These are phyloP conservation scores for Saururus chinensis DNA, from an alignment of 164 flowering plant genomes.

Conservation along the genomic window DNA sequence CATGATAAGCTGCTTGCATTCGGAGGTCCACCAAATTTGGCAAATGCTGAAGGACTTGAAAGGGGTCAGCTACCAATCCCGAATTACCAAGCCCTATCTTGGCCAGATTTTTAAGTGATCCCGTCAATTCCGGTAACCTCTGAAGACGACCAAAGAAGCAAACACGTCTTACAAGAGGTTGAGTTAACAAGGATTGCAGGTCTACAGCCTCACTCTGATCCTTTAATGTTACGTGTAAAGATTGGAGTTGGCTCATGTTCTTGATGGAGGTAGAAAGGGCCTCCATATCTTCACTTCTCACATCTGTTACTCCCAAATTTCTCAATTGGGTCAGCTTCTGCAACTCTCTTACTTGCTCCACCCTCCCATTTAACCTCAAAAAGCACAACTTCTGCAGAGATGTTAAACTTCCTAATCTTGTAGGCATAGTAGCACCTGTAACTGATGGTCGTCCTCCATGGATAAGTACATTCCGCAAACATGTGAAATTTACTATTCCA, in stretches of 20 bases:
- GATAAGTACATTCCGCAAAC: conserved; percentile 2
- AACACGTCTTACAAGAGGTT: not conserved
- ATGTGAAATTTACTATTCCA: conserved; percentile 2
- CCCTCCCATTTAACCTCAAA: not conserved
- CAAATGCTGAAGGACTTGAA: conserved; percentile 8
- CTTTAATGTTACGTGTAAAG: not conserved
- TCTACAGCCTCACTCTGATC: conserved; percentile 4
- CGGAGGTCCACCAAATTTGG: no score
- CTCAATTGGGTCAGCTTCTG: conserved; percentile 6
- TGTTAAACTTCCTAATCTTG: not conserved
- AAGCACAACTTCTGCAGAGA: not conserved
- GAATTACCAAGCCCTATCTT: not conserved
- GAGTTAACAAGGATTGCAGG: not conserved
- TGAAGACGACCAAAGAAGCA: not conserved
- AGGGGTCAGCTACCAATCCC: not conserved
- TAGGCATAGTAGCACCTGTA: not conserved
- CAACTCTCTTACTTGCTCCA: not conserved
- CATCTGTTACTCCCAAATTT: not conserved
- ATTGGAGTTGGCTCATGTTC: conserved; percentile 3
- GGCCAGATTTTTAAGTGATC: not conserved
- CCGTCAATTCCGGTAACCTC: no score
- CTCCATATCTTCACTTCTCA: not conserved
- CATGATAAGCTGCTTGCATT: conserved; percentile 18
- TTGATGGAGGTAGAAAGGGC: conserved; percentile 3
- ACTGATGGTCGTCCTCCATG: not conserved